Percentiles rank a stretch among this genome's conserved stretches.
These are phyloP conservation scores for Yamadazyma sp. DNA, from an alignment of 1,139 yeast species.

Conservation along the genomic window DNA sequence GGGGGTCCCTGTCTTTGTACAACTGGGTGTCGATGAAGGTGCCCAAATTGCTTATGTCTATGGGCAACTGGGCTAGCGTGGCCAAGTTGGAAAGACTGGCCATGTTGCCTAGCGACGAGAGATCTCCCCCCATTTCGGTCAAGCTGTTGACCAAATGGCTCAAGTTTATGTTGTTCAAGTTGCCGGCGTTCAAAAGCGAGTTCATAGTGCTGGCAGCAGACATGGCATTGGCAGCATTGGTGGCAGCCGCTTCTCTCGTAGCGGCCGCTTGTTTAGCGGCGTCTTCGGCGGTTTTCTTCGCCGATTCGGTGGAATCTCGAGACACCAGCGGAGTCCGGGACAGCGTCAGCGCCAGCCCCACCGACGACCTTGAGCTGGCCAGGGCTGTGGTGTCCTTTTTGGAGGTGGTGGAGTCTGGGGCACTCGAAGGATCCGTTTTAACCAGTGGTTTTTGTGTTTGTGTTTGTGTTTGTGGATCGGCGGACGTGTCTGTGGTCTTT, in stretches of 20 bases:
- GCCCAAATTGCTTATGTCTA: constrained; percentile 40
- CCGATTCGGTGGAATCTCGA: too few species aligned
- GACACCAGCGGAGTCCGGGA: too few species aligned
- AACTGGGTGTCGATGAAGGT: constrained; percentile 27
- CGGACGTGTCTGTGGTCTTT: neutral
- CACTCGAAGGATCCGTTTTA: too few species aligned
- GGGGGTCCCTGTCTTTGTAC: constrained; percentile 8
- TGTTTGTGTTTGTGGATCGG: too few species aligned
- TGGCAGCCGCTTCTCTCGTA: neutral
- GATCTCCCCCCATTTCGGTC: constrained; percentile 37
- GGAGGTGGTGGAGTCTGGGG: too few species aligned
- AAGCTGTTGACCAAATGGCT: constrained; percentile 47
- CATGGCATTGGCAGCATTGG: constrained; percentile 2
- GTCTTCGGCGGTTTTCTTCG: too few species aligned
- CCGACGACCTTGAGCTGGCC: neutral
- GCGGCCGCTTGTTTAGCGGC: too few species aligned
- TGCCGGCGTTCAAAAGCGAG: constrained; percentile 40
- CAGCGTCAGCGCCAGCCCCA: constrained; percentile 2
- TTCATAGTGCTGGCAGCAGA: constrained; percentile 6
- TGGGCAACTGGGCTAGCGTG: constrained; percentile 45
- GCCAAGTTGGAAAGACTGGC: constrained; percentile 45
- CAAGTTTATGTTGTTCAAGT: constrained; percentile 43
- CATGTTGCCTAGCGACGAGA: constrained; percentile 37
- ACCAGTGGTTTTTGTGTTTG: neutral
- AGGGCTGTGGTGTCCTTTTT: too few species aligned